phyloP scores from a whole-genome alignment of 441 rosid genomes.

The Gossypium aridum region DNA sequence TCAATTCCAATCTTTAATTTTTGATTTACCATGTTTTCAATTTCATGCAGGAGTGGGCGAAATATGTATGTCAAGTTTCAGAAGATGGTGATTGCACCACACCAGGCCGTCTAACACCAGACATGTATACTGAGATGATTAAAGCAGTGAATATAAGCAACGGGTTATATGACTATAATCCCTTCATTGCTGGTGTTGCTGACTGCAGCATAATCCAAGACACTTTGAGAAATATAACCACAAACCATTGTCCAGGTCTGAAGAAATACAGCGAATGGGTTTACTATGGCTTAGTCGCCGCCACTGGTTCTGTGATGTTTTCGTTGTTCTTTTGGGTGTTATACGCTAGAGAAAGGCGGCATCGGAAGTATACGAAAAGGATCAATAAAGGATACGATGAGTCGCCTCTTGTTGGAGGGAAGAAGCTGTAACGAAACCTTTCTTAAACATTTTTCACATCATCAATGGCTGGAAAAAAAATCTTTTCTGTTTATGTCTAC shows the following conservation, averaged over 20 bases:
- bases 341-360: conserved; percentile 15
- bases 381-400: conserved; percentile 1
- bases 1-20: not conserved
- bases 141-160: conserved; percentile 7
- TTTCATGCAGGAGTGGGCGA: conserved; percentile 23
- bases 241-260: conserved; percentile 9
- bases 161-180: not conserved
- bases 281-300: conserved; percentile 8
- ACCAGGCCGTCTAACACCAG: conserved; percentile 8
- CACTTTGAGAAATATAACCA: conserved; percentile 1
- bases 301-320: not conserved
- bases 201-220: conserved; percentile 2
- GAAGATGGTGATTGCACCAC: conserved; percentile 15
- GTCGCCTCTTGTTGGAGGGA: conserved; percentile 14
- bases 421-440: not conserved
- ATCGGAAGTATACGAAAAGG: conserved; percentile 2
- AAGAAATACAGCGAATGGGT: conserved; percentile 12
- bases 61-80: conserved; percentile 26
- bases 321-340: conserved; percentile 11
- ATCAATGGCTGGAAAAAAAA: too few species aligned
- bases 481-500: too few species aligned
- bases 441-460: too few species aligned
- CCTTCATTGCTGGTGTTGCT: not conserved
- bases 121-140: not conserved
- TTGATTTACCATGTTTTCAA: not conserved